These are phyloP conservation scores for Niebla homalea DNA, from an alignment of 495 filamentous ascomycete species.

Conservation along the genomic window DNA sequence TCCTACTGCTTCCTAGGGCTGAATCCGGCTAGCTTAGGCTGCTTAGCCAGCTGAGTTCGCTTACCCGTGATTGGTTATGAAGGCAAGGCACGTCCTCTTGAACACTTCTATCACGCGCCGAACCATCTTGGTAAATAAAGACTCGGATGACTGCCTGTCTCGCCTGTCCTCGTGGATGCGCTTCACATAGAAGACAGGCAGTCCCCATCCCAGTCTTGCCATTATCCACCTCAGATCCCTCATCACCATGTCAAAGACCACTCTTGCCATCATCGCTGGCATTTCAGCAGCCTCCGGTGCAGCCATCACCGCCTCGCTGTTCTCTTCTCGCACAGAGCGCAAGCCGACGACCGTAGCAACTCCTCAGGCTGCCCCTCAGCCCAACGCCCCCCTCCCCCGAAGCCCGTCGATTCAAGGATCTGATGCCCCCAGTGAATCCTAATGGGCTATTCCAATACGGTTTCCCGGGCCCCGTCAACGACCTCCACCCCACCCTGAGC, in stretches of 20 bases:
- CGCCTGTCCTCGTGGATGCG: conserved; percentile 1
- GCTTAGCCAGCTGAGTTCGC: no score
- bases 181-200: not conserved
- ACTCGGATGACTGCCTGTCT: conserved; percentile 8
- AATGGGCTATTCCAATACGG: conserved; percentile 90
- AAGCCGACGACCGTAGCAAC: conserved; percentile 22
- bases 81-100: no score
- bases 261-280: conserved; percentile 75
- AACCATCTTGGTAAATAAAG: not conserved
- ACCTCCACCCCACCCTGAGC: conserved; percentile 60
- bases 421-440: conserved; percentile 56
- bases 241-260: conserved; percentile 63
- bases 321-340: conserved; percentile 44
- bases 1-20: no score
- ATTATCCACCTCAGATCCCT: not conserved
- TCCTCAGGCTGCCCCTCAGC: conserved; percentile 1
- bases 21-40: no score
- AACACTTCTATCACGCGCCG: conserved; percentile 7
- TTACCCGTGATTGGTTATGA: no score
- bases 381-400: conserved; percentile 20
- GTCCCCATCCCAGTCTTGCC: not conserved
- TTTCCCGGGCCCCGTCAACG: conserved; percentile 81
- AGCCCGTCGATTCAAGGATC: conserved; percentile 29
- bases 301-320: conserved; percentile 66
- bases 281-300: conserved; percentile 82